Evolutionary conservation across 2,329 filamentous ascomycete species (phyloP).

Genomic region (Penicillium aurantiogriseum): DNA sequence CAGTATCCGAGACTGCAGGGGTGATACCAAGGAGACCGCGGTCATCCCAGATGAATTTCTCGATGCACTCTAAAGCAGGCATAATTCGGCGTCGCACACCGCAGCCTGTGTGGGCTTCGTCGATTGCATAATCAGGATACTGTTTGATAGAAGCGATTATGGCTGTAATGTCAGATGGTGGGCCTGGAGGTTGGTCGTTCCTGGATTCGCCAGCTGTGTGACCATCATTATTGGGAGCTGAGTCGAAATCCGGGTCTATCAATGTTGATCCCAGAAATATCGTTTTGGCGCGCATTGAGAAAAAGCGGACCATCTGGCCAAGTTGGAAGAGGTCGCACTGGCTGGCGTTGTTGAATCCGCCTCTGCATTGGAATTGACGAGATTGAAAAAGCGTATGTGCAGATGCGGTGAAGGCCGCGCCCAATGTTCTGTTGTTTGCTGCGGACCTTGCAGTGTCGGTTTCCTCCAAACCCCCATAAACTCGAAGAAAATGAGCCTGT

Average conservation of each 20-base stretch:
- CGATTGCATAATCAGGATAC: constrained; percentile 46
- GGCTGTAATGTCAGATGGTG: constrained; percentile 31
- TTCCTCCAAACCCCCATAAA: constrained; percentile 41
- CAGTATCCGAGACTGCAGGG: constrained; percentile 13
- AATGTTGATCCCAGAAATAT: constrained; percentile 43
- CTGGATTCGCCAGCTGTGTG: constrained; percentile 1
- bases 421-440: constrained; percentile 8
- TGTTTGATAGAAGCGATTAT: constrained; percentile 41
- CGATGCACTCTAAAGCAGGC: constrained; percentile 39
- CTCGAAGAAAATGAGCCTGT: constrained; percentile 43
- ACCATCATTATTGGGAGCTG: constrained; percentile 17
- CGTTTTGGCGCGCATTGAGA: constrained; percentile 41
- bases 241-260: constrained; percentile 35
- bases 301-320: constrained; percentile 47
- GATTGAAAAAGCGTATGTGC: constrained; percentile 12
- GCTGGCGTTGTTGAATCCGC: constrained; percentile 42
- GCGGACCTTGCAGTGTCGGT: constrained; percentile 17
- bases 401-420: constrained; percentile 18
- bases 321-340: constrained; percentile 47
- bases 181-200: constrained; percentile 10
- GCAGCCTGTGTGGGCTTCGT: constrained; percentile 42
- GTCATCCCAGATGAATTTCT: constrained; percentile 36
- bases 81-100: constrained; percentile 43
- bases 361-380: constrained; percentile 41
- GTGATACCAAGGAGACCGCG: constrained; percentile 34